Conservation (phyloP, 2,329 filamentous ascomycete genomes). For the Aspergillus sp. region DNA sequence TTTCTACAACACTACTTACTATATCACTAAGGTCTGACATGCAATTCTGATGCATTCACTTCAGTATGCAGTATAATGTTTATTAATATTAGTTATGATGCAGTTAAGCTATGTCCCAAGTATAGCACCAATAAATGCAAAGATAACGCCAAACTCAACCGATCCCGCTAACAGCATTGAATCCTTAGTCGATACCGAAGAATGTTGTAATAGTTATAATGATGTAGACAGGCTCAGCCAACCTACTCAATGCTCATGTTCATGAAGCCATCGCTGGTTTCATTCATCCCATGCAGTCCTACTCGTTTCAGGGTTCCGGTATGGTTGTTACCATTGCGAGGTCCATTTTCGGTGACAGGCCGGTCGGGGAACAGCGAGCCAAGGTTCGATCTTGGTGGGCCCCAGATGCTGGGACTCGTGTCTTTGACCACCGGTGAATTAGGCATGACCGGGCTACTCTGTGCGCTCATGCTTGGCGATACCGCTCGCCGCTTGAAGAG, state of each 20-base stretch:
- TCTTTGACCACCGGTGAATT: constrained; percentile 81
- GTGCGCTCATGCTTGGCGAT: constrained; percentile 84
- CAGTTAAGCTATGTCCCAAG: background rate
- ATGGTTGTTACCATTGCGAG: constrained; percentile 51
- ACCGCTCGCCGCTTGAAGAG: constrained; percentile 91
- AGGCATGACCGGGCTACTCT: constrained; percentile 80
- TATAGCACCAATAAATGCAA: background rate
- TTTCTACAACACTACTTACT: background rate
- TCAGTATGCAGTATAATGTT: no score
- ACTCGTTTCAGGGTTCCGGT: constrained; percentile 58
- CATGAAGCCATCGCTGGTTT: constrained; percentile 94
- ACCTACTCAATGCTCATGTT: constrained; percentile 90
- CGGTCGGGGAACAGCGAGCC: constrained; percentile 54
- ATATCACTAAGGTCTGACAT: background rate
- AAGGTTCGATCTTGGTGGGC: constrained; percentile 65
- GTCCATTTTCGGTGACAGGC: constrained; percentile 53
- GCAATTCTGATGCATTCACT: no score
- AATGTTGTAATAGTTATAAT: background rate
- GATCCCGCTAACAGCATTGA: background rate
- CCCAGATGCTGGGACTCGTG: constrained; percentile 62
- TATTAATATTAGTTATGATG: no score
- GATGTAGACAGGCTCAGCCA: background rate
- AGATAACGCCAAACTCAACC: background rate
- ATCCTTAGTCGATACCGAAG: no score
- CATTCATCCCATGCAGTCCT: constrained; percentile 88